phyloP scores from a whole-genome alignment of 306 rosid species.

The Vigna reflexopilosa region DNA sequence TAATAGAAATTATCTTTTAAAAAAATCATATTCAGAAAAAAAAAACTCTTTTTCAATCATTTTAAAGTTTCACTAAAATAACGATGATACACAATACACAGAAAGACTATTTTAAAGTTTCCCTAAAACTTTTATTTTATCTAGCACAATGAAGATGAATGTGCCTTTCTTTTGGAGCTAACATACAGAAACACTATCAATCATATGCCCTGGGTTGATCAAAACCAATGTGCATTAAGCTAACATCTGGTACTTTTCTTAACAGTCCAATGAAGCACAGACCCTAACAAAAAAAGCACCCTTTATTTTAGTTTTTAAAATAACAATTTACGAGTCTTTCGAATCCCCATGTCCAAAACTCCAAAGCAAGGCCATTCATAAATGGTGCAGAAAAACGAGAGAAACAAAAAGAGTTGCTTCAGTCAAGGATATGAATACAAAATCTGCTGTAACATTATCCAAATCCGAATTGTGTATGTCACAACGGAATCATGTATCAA shows the following conservation, averaged over 20 bases:
- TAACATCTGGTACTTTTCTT: slow-evolving; percentile 10
- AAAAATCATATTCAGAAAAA: too few relatives aligned
- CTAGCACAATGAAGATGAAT: slow-evolving; percentile 42
- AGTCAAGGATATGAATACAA: too few relatives aligned
- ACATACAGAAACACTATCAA: slow-evolving; percentile 34
- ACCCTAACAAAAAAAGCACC: neutral
- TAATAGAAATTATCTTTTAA: too few relatives aligned
- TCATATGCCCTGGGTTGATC: neutral
- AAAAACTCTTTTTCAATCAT: too few relatives aligned
- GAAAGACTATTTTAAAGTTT: neutral
- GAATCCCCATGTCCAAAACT: neutral
- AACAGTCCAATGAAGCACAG: neutral
- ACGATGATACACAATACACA: too few relatives aligned
- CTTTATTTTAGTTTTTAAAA: neutral
- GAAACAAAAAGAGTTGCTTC: too few relatives aligned
- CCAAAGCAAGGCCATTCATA: neutral
- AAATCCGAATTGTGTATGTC: too few relatives aligned
- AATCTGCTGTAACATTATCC: too few relatives aligned
- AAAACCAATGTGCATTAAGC: neutral
- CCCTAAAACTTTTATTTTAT: slow-evolving; percentile 16
- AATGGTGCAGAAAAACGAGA: neutral
- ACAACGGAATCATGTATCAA: too few relatives aligned
- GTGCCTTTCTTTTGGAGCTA: slow-evolving; percentile 17
- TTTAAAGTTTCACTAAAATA: too few relatives aligned
- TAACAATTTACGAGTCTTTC: neutral